Conservation (phyloP, 306 rosid genomes). For the Fragaria vesca region DNA sequence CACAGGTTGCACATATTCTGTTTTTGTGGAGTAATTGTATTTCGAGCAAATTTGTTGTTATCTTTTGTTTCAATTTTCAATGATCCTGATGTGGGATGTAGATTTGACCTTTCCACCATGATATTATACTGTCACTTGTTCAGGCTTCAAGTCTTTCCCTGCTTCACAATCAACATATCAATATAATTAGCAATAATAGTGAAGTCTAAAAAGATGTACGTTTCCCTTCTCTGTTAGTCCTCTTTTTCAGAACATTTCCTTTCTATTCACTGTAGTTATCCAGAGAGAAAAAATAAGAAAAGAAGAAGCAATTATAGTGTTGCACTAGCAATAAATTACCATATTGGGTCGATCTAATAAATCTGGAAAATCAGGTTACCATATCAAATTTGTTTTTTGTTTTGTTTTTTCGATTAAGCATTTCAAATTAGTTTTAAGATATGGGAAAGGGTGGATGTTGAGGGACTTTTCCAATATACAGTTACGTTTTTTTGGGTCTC, state of each 20-base stretch:
- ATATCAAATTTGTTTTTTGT: neutral
- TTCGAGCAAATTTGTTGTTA: neutral
- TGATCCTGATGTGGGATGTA: neutral
- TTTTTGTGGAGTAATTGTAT: neutral
- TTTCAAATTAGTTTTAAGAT: too few species aligned
- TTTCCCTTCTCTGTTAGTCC: neutral
- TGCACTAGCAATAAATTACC: neutral
- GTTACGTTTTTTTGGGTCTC: neutral
- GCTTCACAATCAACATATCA: neutral
- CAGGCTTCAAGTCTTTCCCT: neutral
- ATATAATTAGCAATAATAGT: neutral
- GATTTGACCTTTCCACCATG: neutral
- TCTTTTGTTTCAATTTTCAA: neutral
- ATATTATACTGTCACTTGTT: neutral
- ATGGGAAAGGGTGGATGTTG: neutral
- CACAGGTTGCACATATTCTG: slow-evolving; percentile 1
- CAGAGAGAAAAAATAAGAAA: neutral
- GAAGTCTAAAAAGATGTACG: neutral
- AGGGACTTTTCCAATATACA: slow-evolving; percentile 1
- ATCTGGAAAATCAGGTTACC: neutral
- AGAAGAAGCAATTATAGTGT: neutral
- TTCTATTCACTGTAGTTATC: neutral
- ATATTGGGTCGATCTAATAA: neutral
- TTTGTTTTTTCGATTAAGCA: too few species aligned
- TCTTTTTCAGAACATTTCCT: neutral